Evolutionary conservation across 805 yeast species (phyloP).

Genomic region (Tetrapisispora taiwanensis): DNA sequence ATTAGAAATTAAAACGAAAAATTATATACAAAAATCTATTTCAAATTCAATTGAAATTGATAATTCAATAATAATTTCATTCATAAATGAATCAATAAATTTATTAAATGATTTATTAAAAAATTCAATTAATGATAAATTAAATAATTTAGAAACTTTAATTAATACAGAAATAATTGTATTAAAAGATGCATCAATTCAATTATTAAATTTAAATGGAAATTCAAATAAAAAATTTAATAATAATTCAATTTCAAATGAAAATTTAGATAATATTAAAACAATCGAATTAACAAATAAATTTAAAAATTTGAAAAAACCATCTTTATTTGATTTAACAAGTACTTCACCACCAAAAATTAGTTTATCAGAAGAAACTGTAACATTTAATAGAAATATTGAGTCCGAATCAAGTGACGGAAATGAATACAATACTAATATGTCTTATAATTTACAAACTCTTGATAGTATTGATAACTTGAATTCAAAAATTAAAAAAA

Average conservation of each 20-base stretch:
- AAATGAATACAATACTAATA: neutral
- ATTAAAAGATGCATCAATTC: conserved; percentile 14
- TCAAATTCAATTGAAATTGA: neutral
- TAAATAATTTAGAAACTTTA: conserved; percentile 5
- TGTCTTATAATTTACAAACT: neutral
- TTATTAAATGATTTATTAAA: conserved; percentile 3
- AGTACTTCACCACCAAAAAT: conserved; percentile 26
- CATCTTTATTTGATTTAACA: neutral
- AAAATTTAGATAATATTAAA: neutral
- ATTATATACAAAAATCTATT: conserved; percentile 1
- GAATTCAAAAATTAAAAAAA: neutral
- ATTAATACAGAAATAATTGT: conserved; percentile 14
- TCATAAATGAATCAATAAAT: conserved; percentile 6
- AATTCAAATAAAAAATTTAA: neutral
- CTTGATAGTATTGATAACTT: neutral
- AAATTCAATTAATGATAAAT: conserved; percentile 2
- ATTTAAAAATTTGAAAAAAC: neutral
- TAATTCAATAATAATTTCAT: neutral
- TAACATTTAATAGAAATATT: conserved; percentile 4
- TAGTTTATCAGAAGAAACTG: conserved; percentile 11
- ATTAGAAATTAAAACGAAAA: conserved; percentile 15
- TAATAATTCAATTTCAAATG: neutral
- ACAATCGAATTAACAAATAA: neutral
- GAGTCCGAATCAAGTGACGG: neutral
- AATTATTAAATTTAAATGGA: neutral